Evolutionary conservation across 2,329 filamentous ascomycete genomes (phyloP), one percentile per base, ranked within the genome.

Genomic region (Bipolaris zeicola): DNA sequence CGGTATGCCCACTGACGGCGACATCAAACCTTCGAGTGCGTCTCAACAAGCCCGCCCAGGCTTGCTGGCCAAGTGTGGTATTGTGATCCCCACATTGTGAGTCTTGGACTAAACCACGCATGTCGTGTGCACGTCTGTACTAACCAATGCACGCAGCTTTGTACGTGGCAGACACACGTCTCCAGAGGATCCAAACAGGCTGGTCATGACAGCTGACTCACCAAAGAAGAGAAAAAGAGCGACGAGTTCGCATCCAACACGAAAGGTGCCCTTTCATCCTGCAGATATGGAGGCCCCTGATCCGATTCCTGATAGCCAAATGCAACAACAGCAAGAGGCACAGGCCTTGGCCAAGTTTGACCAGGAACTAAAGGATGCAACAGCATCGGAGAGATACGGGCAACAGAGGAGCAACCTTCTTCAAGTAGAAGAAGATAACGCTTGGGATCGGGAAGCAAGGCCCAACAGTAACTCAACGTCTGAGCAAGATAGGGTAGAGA

Each of bases 381-480:
- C 45, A 5, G 36, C 18, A 7, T 31, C 58, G 4, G 41, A 60
- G 4, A 18, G 6, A 0, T 78, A 78, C 50, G 42, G 50, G 6
- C 45, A 57, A 7, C 14, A 56, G 3, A 70, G 72, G 36, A 31
- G 56, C 24, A 38, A 65, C 7, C 64, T 80, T 0, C 26, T 80
- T 2, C 41, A 58, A 14, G 44, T 44, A 2, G 78, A 80, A 58
- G 55, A 65, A 3, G 43, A 66, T 0, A 22, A 58, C 26, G 65
- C 72, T 8, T 81, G 79, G 78, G 73, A 80, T 61, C 63, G 60
- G 26, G 50, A 58, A 8, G 76, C 71, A 16, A 71, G 52, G 33
- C 60, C 60, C 4, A 59, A 36, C 13, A 18, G 42, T 5, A 55
- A 16, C 3, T 57, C 58, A 16, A 37, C 36, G 18, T 57, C 50